Evolutionary conservation across 2,329 filamentous ascomycete species (phyloP), one percentile per base, ranked within the genome.

Genomic region (Clarireedia hainanense): DNA sequence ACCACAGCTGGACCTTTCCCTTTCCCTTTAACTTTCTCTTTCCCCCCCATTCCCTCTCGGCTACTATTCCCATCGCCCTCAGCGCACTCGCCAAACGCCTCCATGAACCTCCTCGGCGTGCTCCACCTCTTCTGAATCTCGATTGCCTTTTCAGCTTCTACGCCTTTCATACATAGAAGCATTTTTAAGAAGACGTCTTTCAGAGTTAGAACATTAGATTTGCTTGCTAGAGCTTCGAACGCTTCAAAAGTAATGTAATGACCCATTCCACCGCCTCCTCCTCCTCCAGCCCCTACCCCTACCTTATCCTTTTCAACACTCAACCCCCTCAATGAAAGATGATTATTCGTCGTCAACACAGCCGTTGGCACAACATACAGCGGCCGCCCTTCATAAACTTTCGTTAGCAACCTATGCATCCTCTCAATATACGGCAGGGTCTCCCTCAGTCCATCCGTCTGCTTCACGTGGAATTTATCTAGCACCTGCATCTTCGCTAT

Each of bases 141-240:
- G 5, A 91, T 70, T 0, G 89, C 89, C 64, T 88, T 89, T 63
- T 91, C 88, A 3, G 85, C 86, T 0, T 86, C 88, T 12, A 94
- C 75, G 1, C 87, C 86, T 54, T 80, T 80, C 1, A 81, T 89
- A 60, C 86, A 89, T 88, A 94, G 91, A 48, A 94, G 77, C 88
- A 94, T 92, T 70, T 91, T 91, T 26, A 94, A 73, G 63, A 82
- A 92, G 0, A 91, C 70, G 63, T 94, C 89, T 55, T 86, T 76
- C 9, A 92, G 73, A 0, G 87, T 88, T 63, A 90, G 80, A 57
- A 80, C 80, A 52, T 88, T 85, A 0, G 86, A 89, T 69, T 94
- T 94, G 7, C 85, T 88, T 0, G 83, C 83, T 46, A 92, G 72
- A 0, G 83, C 83, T 0, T 84, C 81, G 67, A 92, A 91, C 0